These are phyloP conservation scores for Pseudophaeomoniella oleicola DNA, from an alignment of 2,329 filamentous ascomycete genomes.

Conservation along the genomic window DNA sequence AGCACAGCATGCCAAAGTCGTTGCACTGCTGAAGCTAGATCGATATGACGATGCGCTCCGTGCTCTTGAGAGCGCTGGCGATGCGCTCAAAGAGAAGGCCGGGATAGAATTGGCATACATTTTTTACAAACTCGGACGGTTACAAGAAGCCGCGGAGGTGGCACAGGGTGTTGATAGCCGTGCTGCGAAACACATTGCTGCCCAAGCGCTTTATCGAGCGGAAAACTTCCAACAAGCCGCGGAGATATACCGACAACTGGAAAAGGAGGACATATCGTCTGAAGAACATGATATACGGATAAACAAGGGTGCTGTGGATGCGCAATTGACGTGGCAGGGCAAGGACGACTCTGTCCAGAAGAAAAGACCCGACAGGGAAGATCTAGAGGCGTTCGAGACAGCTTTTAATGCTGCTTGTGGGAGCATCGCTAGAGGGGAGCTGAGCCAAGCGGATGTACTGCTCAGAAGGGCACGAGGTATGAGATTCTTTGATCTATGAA, in stretches of 20 bases:
- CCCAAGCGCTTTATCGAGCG: slow-evolving; percentile 32
- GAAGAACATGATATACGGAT: slow-evolving; percentile 48
- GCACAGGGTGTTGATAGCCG: slow-evolving; percentile 47
- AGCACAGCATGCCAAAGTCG: slow-evolving; percentile 43
- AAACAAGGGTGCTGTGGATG: slow-evolving; percentile 46
- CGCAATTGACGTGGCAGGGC: slow-evolving; percentile 47
- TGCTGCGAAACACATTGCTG: slow-evolving; percentile 28
- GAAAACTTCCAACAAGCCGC: slow-evolving; percentile 44
- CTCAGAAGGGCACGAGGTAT: slow-evolving; percentile 45
- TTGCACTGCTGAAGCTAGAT: slow-evolving; percentile 49
- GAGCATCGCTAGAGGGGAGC: slow-evolving; percentile 45
- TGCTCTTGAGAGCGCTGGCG: slow-evolving; percentile 38
- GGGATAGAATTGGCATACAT: slow-evolving; percentile 49
- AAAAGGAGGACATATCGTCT: slow-evolving; percentile 24
- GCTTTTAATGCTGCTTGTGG: slow-evolving; percentile 51
- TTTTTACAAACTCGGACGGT: slow-evolving; percentile 45
- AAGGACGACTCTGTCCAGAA: slow-evolving; percentile 34
- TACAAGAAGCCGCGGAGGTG: slow-evolving; percentile 38
- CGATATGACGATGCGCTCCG: slow-evolving; percentile 46
- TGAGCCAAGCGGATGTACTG: slow-evolving; percentile 42
- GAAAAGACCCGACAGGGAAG: slow-evolving; percentile 40
- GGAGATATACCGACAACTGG: slow-evolving; percentile 38
- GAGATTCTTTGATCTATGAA: slow-evolving; percentile 5
- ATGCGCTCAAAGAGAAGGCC: slow-evolving; percentile 38
- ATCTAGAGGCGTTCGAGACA: slow-evolving; percentile 49